A percentile compares a stretch with the other conserved stretches of the same genome.
Conservation (phyloP, 768 basidiomycete species). For the Tulasnella sp. region DNA sequence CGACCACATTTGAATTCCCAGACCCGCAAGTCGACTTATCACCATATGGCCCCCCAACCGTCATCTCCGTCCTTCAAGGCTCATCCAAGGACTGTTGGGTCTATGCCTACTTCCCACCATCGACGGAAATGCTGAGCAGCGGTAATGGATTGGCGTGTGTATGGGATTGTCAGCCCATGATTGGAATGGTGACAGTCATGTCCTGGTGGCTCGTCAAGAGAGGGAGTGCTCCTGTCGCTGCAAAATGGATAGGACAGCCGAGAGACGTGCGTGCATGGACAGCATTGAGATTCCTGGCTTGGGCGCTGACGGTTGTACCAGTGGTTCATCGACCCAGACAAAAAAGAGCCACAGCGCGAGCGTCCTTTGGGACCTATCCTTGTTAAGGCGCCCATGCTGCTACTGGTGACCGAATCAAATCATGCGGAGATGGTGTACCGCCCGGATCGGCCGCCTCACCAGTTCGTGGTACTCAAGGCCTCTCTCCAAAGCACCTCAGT, state of each 20-base stretch:
- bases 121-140: not conserved
- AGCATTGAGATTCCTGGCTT: not conserved
- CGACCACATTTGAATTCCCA: slow-evolving; percentile 24
- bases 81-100: not conserved
- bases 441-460: not conserved
- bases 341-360: not conserved
- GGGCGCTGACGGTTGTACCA: not conserved
- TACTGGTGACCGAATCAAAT: slow-evolving; percentile 22
- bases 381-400: slow-evolving; percentile 3
- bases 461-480: not conserved
- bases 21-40: not conserved
- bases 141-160: slow-evolving; percentile 22
- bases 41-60: slow-evolving; percentile 19
- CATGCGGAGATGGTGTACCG: slow-evolving; percentile 15
- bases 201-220: slow-evolving; percentile 18
- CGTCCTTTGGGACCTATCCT: not conserved
- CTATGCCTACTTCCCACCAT: slow-evolving; percentile 25
- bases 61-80: slow-evolving; percentile 15
- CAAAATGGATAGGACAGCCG: slow-evolving; percentile 6
- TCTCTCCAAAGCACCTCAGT: not conserved
- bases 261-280: slow-evolving; percentile 7
- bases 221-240: slow-evolving; percentile 3
- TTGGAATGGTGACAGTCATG: not conserved
- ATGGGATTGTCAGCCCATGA: not conserved
- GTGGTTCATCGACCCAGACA: slow-evolving; percentile 2